Evolutionary conservation across 1,284 basidiomycete species (phyloP), one percentile per base, ranked within the genome.

Genomic region (Heterobasidion occidentale): DNA sequence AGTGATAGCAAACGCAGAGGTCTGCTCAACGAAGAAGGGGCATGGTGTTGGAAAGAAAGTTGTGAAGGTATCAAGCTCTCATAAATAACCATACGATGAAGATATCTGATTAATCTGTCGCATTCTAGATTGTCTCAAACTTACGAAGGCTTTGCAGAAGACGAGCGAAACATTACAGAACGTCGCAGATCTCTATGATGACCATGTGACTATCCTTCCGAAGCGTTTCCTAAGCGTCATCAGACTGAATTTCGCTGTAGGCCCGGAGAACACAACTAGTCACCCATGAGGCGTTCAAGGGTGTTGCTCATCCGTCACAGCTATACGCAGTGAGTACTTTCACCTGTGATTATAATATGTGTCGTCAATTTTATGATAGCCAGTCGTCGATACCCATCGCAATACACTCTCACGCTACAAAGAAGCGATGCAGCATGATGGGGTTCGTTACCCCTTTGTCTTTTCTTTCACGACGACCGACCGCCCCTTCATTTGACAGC

Each of bases 31-130:
- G 76, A 78, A 12, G 80, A 89, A 19, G 85, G 88, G 1, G 90
- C 88, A 1, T 91, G 92, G 89, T 92, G 90, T 68, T 94, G 91
- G 90, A 75, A 84, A 19, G 88, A 92, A 57, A 77, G 76, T 2
- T 92, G 86, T 67, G 70, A 78, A 68, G 82, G 88, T 88, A 61
- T 12, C 67, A 27, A 7, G 17, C 58, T 36, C 36, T 44, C 38
- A 15, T 2, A 42, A 20, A 20, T 55, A 35, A 56, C 19, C 34
- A 27, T 46, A 47, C 51, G 38, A 50, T 56, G n/a, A 42, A 46
- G 27, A n/a, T 12, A 51, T 11, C 36, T 33, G 36, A 33, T 33
- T 2, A 9, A 46, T 19, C 46, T 14, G n/a, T 53, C 44, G 36
- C 53, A 36, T 38, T 42, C 17, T 49, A 86, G 89, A 86, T 42